Conservation (phyloP, 441 rosid species). For the Adansonia rubrostipa region DNA sequence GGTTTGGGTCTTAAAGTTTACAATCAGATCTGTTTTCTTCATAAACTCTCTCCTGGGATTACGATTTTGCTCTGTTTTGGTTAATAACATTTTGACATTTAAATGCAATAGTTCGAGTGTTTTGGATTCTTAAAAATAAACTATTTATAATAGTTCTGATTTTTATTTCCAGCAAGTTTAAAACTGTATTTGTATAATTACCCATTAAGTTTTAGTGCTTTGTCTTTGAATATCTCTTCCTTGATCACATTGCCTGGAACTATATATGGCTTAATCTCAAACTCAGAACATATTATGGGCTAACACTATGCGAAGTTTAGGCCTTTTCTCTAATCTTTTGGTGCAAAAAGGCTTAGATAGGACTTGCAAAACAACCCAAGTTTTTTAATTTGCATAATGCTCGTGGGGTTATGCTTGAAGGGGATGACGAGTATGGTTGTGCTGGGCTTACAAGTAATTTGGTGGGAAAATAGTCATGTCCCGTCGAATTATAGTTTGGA, state of each 20-base stretch:
- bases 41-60: background rate
- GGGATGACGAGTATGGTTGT: background rate
- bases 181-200: background rate
- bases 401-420: background rate
- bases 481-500: background rate
- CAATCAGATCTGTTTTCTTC: background rate
- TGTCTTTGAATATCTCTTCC: background rate
- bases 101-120: background rate
- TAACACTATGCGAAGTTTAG: background rate
- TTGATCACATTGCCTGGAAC: background rate
- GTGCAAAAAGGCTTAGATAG: background rate
- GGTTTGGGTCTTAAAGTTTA: background rate
- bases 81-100: background rate
- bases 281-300: background rate
- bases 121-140: background rate
- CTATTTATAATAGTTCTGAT: background rate
- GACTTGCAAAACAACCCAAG: constrained; percentile 5
- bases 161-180: background rate
- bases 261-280: background rate
- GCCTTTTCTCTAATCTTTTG: background rate
- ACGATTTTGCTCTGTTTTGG: constrained; percentile 5
- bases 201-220: background rate
- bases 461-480: background rate
- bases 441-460: background rate
- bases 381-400: background rate